phyloP scores from a whole-genome alignment of 192 early-diverging fungal genomes.

The Backusella liffmaniae region DNA sequence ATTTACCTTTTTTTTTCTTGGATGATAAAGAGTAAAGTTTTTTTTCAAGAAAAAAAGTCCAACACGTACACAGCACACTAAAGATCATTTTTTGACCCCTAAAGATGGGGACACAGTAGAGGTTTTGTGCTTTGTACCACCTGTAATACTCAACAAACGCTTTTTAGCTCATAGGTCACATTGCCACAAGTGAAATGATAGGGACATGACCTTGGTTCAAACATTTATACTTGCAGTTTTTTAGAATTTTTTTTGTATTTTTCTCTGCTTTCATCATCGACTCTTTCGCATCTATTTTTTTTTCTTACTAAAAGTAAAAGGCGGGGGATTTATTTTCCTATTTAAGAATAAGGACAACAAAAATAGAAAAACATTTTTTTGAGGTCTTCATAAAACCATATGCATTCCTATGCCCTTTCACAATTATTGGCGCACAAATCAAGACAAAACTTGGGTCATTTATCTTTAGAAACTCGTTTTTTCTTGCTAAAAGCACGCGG shows the following conservation, averaged over 20 bases:
- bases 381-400: background rate
- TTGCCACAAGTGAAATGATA: background rate
- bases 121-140: background rate
- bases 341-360: background rate
- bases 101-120: background rate
- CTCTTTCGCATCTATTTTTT: background rate
- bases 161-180: background rate
- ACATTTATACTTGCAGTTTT: background rate
- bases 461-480: background rate
- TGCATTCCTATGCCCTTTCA: background rate
- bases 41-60: background rate
- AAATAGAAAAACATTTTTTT: background rate
- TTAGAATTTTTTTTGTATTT: background rate
- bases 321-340: background rate
- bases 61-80: background rate
- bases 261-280: background rate
- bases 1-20: background rate
- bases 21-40: background rate
- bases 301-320: background rate
- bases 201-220: background rate
- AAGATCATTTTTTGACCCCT: constrained; percentile 1
- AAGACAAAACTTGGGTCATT: background rate
- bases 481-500: background rate
- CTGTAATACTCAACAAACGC: background rate
- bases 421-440: background rate